Evolutionary conservation across 768 basidiomycete species (phyloP).

Genomic region (Naganishia antarctica): DNA sequence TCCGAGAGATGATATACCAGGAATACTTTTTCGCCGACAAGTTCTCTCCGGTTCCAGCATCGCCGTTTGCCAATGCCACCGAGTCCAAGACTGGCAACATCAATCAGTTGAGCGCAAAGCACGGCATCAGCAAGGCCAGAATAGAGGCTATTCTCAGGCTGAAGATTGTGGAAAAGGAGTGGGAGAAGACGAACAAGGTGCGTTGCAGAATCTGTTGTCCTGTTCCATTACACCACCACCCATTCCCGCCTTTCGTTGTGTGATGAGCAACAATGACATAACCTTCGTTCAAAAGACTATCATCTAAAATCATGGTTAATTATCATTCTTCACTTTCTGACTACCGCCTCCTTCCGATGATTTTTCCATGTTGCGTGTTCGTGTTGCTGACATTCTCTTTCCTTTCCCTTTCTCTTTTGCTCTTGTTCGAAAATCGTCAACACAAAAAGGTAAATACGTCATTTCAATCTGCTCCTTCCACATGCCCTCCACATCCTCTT

Average conservation of each 20-base stretch:
- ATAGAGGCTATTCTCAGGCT: constrained; percentile 44
- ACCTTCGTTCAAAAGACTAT: constrained; percentile 50
- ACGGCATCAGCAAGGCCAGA: constrained; percentile 43
- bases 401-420: neutral
- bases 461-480: constrained; percentile 31
- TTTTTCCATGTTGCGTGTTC: neutral
- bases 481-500: constrained; percentile 32
- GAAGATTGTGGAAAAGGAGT: constrained; percentile 43
- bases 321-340: constrained; percentile 50
- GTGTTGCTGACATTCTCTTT: neutral
- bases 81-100: constrained; percentile 21
- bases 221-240: neutral
- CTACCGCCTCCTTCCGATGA: neutral
- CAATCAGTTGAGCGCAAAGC: constrained; percentile 36
- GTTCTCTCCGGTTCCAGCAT: constrained; percentile 1
- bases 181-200: constrained; percentile 37
- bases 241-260: constrained; percentile 7
- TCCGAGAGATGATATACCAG: constrained; percentile 38
- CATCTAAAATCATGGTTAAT: constrained; percentile 45
- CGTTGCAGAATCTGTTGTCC: constrained; percentile 24
- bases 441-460: constrained; percentile 53
- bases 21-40: constrained; percentile 26
- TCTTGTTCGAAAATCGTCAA: neutral
- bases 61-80: neutral
- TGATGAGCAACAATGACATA: constrained; percentile 50